Percentiles rank a stretch among this genome's conserved stretches.
Conservation (phyloP, 208 protist species). For the Blechomonas ayalai region DNA sequence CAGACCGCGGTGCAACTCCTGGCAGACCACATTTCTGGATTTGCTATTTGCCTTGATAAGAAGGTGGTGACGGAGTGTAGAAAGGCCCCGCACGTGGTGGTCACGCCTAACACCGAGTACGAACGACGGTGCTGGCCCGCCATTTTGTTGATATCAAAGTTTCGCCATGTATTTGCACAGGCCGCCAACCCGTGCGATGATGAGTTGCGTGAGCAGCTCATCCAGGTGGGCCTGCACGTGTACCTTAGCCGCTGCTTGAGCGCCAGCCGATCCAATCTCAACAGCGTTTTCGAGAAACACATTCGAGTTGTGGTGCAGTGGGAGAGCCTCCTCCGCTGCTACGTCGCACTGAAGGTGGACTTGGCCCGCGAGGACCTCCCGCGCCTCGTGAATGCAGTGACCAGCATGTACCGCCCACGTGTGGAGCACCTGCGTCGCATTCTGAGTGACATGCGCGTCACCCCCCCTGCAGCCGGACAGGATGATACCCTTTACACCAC, state of each 20-base stretch:
- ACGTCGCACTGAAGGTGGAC: conserved; percentile 15
- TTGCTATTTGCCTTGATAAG: conserved; percentile 60
- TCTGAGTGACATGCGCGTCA: conserved; percentile 14
- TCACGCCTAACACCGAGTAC: conserved; percentile 40
- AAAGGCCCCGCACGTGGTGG: conserved; percentile 23
- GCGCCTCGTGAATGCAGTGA: conserved; percentile 33
- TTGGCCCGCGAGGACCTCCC: conserved; percentile 17
- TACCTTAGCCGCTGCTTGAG: conserved; percentile 39
- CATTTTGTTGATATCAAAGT: conserved; percentile 46
- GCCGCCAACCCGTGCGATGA: conserved; percentile 6
- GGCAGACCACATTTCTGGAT: conserved; percentile 49
- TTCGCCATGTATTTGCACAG: conserved; percentile 17
- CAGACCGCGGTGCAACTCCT: conserved; percentile 24
- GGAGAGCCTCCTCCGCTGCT: conserved; percentile 29
- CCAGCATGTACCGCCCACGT: conserved; percentile 31
- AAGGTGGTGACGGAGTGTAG: conserved; percentile 24
- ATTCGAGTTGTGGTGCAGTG: conserved; percentile 57
- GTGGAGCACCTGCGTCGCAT: conserved; percentile 40
- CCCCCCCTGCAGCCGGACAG: conserved; percentile 1
- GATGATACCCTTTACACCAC: conserved; percentile 17
- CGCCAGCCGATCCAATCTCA: conserved; percentile 22
- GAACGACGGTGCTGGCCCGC: conserved; percentile 43
- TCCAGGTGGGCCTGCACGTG: conserved; percentile 42
- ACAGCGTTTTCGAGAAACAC: conserved; percentile 30
- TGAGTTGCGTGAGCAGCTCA: conserved; percentile 43